Evolutionary conservation across 495 filamentous ascomycete genomes (phyloP), one percentile per base, ranked within the genome.

Genomic region (Viridothelium virens): DNA sequence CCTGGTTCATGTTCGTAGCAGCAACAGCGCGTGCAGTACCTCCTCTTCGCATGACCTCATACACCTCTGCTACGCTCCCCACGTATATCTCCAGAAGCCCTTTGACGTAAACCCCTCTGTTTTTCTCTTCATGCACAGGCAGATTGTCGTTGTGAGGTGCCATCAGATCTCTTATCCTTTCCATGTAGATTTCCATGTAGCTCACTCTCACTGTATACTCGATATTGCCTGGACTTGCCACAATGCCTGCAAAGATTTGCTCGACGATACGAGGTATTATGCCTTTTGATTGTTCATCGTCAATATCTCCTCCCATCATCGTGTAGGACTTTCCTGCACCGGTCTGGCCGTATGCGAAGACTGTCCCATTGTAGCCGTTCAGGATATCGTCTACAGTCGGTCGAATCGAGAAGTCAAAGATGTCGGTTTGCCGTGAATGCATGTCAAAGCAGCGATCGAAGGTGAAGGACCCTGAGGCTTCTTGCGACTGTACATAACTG

Each of bases 161-260:
- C 67, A 98, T 75, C 34, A 98, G 80, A 86, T 98, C 94, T 72
- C 93, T 86, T 78, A 98, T 97, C 63, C 88, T 86, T 78, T 98
- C 94, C 94, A 98, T 98, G 79, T 98, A 98, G 67, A 98, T 97
- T 77, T 98, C 94, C 94, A 98, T 97, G 77, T 98, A 98, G 74
- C 92, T 96, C 66, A 98, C 94, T 62, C 91, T 85, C 44, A 98
- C 94, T 25, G 91, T 97, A 76, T 97, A 98, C 76, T 98, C 94
- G 74, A 98, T 97, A 69, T 91, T 96, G 67, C 86, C 88, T 37
- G 94, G 90, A 69, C 91, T 95, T 5, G 88, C 85, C 70, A 96
- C 77, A 72, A 98, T 97, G 73, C 90, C 95, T 69, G 89, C 87
- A 75, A 98, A 98, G 72, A 98, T 96, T 77, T 98, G 94, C 77